Conservation (phyloP, 2,329 filamentous ascomycete genomes). For the Zarea fungicola region DNA sequence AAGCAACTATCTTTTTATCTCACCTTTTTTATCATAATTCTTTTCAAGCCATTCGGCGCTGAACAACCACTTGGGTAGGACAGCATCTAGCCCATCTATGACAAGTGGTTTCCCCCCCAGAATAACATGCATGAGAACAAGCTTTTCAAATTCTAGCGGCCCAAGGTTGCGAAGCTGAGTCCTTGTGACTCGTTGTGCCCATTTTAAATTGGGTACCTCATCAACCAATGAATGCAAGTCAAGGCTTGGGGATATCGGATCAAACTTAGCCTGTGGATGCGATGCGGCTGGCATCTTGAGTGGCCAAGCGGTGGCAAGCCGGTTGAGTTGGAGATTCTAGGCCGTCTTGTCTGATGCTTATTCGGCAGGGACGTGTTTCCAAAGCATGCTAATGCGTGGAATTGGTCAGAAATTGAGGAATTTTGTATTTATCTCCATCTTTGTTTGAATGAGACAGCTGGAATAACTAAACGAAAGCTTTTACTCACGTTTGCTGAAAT, state of each 20-base stretch:
- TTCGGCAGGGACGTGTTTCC: too few species aligned
- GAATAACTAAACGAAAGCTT: too few species aligned
- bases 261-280: conserved; percentile 82
- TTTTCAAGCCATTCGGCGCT: conserved; percentile 73
- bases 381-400: too few species aligned
- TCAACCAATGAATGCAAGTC: conserved; percentile 73
- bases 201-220: conserved; percentile 76
- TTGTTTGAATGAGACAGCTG: too few species aligned
- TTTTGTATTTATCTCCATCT: too few species aligned
- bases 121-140: conserved; percentile 79
- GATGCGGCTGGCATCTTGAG: conserved; percentile 66
- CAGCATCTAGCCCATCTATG: conserved; percentile 79
- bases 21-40: conserved; percentile 74
- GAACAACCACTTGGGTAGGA: conserved; percentile 73
- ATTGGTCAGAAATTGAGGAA: too few species aligned
- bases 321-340: too few species aligned
- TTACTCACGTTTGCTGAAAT: too few species aligned
- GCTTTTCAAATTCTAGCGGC: conserved; percentile 74
- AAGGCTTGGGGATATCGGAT: conserved; percentile 81
- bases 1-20: conserved; percentile 24
- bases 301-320: not conserved
- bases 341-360: too few species aligned
- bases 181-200: conserved; percentile 73
- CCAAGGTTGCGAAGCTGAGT: conserved; percentile 74
- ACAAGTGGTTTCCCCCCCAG: conserved; percentile 82